Evolutionary conservation across 306 rosid genomes (phyloP), one percentile per base, ranked within the genome.

Genomic region (Adenanthera pavonina): DNA sequence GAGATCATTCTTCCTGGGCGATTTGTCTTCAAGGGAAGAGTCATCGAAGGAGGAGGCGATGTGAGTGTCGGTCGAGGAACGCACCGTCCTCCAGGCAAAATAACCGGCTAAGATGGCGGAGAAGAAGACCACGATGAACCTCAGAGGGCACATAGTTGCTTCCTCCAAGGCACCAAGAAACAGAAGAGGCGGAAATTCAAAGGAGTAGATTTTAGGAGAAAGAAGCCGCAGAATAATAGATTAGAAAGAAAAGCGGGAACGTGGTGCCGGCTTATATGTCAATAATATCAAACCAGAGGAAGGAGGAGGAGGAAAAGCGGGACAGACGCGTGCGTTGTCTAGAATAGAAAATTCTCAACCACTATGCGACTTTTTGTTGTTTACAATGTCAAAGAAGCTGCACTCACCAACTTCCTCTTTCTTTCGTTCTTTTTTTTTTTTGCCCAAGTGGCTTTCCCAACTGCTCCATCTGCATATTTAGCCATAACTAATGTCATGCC

Each of bases 91-190:
- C 97, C 97, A 93, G 3, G 96, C 94, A 74, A 80, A 84, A 74
- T 93, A 91, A 53, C 84, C 96, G 2, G 96, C 92, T 0, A 93
- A 62, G 3, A 90, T 44, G 13, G 97, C 96, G 16, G 97, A 93
- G 89, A 93, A 86, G 74, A 93, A 93, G 76, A 93, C 91, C 90
- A 93, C 81, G 78, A 93, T 83, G 78, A 93, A 91, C 85, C 94
- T 83, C 43, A 93, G 77, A 66, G 94, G 96, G 86, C 97, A 93
- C 97, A 90, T 93, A 5, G 67, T 93, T 3, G 67, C 76, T 56
- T 46, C 5, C 46, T 44, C 7, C 46, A 30, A 41, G 25, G 74
- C 20, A 36, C 70, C 47, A 35, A 65, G 19, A 30, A 79, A 3
- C 10, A 65, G 17, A 52, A 43, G 16, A 51, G 54, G 33, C 6